These are phyloP conservation scores for Alternaria hordeiaustralica DNA, from an alignment of 2,329 filamentous ascomycete genomes.

Conservation along the genomic window DNA sequence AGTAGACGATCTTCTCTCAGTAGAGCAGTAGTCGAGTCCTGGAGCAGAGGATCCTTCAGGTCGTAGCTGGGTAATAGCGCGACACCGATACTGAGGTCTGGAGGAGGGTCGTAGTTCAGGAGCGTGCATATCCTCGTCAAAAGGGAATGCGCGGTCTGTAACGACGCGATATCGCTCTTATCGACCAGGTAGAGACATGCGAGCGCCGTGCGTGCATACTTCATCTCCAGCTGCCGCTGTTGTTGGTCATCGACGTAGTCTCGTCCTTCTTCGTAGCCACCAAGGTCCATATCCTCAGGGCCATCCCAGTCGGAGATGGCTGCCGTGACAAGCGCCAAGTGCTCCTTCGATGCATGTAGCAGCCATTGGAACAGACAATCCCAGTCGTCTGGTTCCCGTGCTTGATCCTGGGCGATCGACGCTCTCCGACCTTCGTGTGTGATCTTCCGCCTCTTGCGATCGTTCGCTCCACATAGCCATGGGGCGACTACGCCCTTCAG, in stretches of 20 bases:
- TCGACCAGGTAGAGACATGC: conserved; percentile 72
- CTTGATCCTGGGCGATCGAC: conserved; percentile 46
- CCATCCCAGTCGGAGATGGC: conserved; percentile 77
- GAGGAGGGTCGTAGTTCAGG: conserved; percentile 65
- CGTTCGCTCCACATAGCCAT: conserved; percentile 72
- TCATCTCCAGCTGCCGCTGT: conserved; percentile 64
- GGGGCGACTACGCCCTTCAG: conserved; percentile 72
- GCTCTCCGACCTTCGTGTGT: conserved; percentile 36
- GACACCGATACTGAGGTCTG: conserved; percentile 53
- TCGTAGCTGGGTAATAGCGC: conserved; percentile 54
- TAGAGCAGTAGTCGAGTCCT: conserved; percentile 38
- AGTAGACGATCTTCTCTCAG: conserved; percentile 59
- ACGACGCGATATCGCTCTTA: conserved; percentile 63
- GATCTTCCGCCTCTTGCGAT: conserved; percentile 62
- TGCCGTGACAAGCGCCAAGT: conserved; percentile 68
- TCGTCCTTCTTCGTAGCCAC: conserved; percentile 60
- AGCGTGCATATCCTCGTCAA: conserved; percentile 65
- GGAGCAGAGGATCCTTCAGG: conserved; percentile 41
- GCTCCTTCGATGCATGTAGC: conserved; percentile 62
- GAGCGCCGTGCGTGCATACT: conserved; percentile 72
- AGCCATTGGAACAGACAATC: conserved; percentile 74
- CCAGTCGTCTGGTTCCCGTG: conserved; percentile 61
- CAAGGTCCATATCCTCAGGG: conserved; percentile 72
- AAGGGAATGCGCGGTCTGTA: conserved; percentile 67
- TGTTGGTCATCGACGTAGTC: conserved; percentile 67